phyloP scores from a whole-genome alignment of 768 basidiomycete genomes.

The Phanerochaete sordida region DNA sequence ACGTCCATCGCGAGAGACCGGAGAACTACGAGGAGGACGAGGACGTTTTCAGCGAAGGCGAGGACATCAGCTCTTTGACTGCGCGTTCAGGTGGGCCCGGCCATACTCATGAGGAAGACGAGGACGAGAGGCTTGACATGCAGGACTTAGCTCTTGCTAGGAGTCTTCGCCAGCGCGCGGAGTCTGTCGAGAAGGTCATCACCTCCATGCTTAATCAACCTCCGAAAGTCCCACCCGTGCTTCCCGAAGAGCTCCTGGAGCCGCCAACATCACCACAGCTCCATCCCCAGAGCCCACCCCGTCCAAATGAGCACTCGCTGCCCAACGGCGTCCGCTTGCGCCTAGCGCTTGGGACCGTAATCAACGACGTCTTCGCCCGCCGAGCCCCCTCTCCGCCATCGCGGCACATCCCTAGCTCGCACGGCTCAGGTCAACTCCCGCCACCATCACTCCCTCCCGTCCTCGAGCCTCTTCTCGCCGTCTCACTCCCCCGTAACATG shows the following conservation, averaged over 20 bases:
- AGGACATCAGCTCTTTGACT: conserved; percentile 40
- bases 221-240: conserved; percentile 56
- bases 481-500: conserved; percentile 8
- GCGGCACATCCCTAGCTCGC: background rate
- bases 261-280: conserved; percentile 50
- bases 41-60: conserved; percentile 61
- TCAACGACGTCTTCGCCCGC: conserved; percentile 80
- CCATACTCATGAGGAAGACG: conserved; percentile 49
- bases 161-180: conserved; percentile 65
- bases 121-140: conserved; percentile 49
- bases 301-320: conserved; percentile 53
- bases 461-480: conserved; percentile 22
- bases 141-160: conserved; percentile 66
- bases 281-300: conserved; percentile 27
- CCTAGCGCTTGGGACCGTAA: conserved; percentile 68
- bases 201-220: conserved; percentile 79
- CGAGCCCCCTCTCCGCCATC: conserved; percentile 45
- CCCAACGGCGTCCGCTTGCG: conserved; percentile 82
- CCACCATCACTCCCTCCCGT: conserved; percentile 7
- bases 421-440: background rate
- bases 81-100: conserved; percentile 52
- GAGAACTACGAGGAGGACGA: conserved; percentile 79
- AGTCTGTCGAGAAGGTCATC: conserved; percentile 80
- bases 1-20: conserved; percentile 61
- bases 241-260: conserved; percentile 50